A percentile compares a stretch with the other conserved stretches of the same genome.
Evolutionary conservation across 306 rosid species (phyloP).

Genomic region (Abrus pulchellus): DNA sequence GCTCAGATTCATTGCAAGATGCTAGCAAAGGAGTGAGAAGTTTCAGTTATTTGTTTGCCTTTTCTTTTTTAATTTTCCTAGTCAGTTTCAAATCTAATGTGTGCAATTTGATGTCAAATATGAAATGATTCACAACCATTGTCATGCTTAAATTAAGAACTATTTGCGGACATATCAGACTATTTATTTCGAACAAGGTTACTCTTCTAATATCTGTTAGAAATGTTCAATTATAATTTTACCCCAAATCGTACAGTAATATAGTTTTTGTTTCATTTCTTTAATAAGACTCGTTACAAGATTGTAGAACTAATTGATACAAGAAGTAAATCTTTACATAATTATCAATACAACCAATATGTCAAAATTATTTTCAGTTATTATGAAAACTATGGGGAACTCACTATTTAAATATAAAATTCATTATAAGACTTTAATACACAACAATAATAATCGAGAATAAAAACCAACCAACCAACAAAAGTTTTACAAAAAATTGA

Average conservation of each 20-base stretch:
- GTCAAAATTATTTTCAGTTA: too few relatives aligned
- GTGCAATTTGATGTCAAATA: slow-evolving; percentile 8
- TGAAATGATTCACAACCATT: background rate
- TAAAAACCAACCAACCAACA: too few relatives aligned
- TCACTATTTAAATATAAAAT: too few relatives aligned
- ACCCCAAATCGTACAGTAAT: background rate
- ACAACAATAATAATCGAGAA: too few relatives aligned
- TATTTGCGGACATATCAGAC: background rate
- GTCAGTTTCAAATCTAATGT: background rate
- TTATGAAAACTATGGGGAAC: too few relatives aligned
- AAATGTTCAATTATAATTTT: background rate
- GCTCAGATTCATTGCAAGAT: slow-evolving; percentile 1
- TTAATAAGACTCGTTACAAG: background rate
- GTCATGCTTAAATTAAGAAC: background rate
- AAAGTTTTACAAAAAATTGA: too few relatives aligned
- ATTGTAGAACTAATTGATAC: background rate
- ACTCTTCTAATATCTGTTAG: background rate
- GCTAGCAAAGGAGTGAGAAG: background rate
- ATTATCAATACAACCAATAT: too few relatives aligned
- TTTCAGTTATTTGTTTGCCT: background rate
- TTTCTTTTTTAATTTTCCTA: background rate
- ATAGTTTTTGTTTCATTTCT: background rate
- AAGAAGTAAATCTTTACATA: too few relatives aligned
- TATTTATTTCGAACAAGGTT: background rate
- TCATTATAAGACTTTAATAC: too few relatives aligned